Evolutionary conservation across 2,329 filamentous ascomycete species (phyloP).

Genomic region (Penicillium paneum): DNA sequence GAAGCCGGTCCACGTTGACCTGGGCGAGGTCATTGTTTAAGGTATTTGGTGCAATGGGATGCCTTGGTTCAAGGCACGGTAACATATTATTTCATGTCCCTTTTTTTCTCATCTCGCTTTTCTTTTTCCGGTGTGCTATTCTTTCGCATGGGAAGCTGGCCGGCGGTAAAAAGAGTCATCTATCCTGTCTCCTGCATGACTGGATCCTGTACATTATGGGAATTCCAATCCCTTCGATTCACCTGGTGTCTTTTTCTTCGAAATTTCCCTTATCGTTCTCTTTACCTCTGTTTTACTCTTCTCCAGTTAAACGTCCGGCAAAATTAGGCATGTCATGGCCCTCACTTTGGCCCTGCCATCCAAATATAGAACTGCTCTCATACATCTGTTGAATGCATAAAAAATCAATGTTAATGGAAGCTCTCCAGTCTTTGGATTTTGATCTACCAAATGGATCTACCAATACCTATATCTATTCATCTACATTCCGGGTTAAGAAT

Average conservation of each 20-base stretch:
- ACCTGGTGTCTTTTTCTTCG: slow-evolving; percentile 31
- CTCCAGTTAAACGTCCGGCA: slow-evolving; percentile 16
- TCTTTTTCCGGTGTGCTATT: slow-evolving; percentile 27
- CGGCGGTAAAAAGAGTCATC: slow-evolving; percentile 21
- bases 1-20: slow-evolving; percentile 66
- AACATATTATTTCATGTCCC: slow-evolving; percentile 23
- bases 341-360: slow-evolving; percentile 10
- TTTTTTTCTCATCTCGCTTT: slow-evolving; percentile 24
- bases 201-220: slow-evolving; percentile 42
- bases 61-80: slow-evolving; percentile 9
- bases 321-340: slow-evolving; percentile 6
- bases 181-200: slow-evolving; percentile 30
- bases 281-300: slow-evolving; percentile 12
- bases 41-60: slow-evolving; percentile 16
- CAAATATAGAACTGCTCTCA: slow-evolving; percentile 18
- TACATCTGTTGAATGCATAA: slow-evolving; percentile 21
- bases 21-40: slow-evolving; percentile 64
- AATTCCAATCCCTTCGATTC: slow-evolving; percentile 33
- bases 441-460: neutral
- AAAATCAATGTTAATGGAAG: slow-evolving; percentile 14
- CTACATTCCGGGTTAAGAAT: slow-evolving; percentile 21
- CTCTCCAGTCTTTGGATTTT: neutral
- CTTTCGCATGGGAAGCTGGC: slow-evolving; percentile 27
- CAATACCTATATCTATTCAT: neutral
- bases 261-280: slow-evolving; percentile 15